Base-by-base conservation (phyloP, 352 stramenopile species). In the Pythium guiyangense region DNA sequence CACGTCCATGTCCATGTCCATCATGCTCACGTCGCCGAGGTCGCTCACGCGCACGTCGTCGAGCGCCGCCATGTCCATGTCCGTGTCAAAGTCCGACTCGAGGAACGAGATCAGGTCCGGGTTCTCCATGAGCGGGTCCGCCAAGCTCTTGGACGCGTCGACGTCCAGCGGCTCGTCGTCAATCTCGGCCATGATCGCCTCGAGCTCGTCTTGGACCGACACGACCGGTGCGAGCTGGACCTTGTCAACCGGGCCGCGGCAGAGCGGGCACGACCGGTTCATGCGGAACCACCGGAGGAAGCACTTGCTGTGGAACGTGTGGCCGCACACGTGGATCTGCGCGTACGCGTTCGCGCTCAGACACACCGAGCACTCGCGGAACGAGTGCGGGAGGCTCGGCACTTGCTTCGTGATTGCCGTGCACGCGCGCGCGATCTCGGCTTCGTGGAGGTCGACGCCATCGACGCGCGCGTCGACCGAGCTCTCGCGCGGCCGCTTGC, bases 251-350 rank as follows among this genome's bases (percentile, higher is more conserved):
- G 48, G 46, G 0, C 71, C 76, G 22, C 84, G 81, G 59, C 84
- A 93, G 11, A 93, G 49, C 42, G 84, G 84, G 61, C 84, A 93
- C 53, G 75, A 86, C 0, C 77, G 75, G 55, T 92, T 92, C 11
- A 67, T 57, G 8, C 84, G 75, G 64, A 90, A 90, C 84, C 84
- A 93, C 14, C 84, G 66, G 22, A 92, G 56, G 56, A 93, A 93
- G 62, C 84, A 93, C 54, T 78, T 74, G 18, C 67, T 68, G 62
- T 93, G 84, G 70, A 93, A 92, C 45, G 79, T 86, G 64, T 93
- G 84, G 49, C 79, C 84, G 51, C 84, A 93, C 25, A 54, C 31
- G 22, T 49, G 59, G 51, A 93, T 83, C 66, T 92, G 79, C 52
- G 82, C 77, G 53, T 86, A 77, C 20, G 84, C 84, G 57, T 90